Evolutionary conservation across 441 rosid genomes (phyloP).

Genomic region (Erodium chrysanthum): DNA sequence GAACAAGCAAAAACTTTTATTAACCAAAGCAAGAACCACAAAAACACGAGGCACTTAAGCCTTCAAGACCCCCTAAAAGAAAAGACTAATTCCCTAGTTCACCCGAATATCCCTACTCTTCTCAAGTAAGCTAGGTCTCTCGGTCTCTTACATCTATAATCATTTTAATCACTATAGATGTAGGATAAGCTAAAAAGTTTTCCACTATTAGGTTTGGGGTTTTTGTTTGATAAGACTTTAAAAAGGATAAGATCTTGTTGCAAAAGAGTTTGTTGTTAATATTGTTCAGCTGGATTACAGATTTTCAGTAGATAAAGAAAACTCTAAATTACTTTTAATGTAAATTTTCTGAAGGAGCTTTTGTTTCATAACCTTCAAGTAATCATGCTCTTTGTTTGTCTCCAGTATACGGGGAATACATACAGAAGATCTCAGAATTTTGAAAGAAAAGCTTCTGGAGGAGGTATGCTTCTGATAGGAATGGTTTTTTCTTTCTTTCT

Average conservation of each 20-base stretch:
- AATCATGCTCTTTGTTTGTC: constrained; percentile 16
- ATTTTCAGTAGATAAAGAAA: neutral
- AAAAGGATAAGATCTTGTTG: neutral
- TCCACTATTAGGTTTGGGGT: constrained; percentile 7
- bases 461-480: constrained; percentile 42
- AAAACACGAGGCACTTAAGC: no score
- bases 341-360: neutral
- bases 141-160: no score
- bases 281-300: neutral
- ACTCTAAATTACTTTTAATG: neutral
- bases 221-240: neutral
- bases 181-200: neutral
- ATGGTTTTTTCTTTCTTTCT: neutral
- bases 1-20: no score
- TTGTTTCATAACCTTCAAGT: constrained; percentile 2
- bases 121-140: no score
- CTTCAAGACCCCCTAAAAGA: no score
- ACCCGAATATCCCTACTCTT: no score
- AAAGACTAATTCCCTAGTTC: no score
- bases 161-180: neutral
- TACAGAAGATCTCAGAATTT: constrained; percentile 47
- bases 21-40: no score
- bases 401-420: constrained; percentile 80
- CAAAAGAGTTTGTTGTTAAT: neutral
- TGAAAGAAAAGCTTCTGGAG: constrained; percentile 78